Evolutionary conservation across 805 yeast species (phyloP), one percentile per base, ranked within the genome.

Genomic region (Yamadazyma nakazawae): DNA sequence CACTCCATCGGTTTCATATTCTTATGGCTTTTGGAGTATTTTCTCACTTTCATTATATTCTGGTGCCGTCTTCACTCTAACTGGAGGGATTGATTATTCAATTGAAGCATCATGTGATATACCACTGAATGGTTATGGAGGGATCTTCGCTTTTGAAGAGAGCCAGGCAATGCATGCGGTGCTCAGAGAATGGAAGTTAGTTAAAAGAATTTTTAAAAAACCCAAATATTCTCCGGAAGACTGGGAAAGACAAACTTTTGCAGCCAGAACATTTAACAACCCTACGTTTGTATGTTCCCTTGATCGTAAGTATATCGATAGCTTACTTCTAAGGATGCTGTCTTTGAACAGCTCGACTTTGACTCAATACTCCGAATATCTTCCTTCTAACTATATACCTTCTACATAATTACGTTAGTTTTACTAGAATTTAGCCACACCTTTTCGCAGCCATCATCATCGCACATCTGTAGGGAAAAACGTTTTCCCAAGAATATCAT

Each of bases 61-160:
- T 21, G 41, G 42, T 24, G 5, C 24, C 3, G 21, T 43, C 5
- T 26, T 34, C n/a, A 37, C 28, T 13, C 21, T 45, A 12, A 19
- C 31, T 12, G 42, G 17, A 4, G 43, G 40, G 3, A 7, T 39
- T 18, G 43, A 45, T 9, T 26, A 31, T 18, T 34, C 51, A 9
- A 40, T 43, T 1, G 47, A 45, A 13, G 53, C 47, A 6, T 26
- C 47, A 18, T 52, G 55, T 38, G 39, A 32, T 11, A 46, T 52
- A 9, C 55, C 55, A 16, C 37, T 32, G 13, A 46, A 46, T 1
- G 38, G 24, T 24, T 25, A 17, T 28, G 55, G 55, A 10, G 55
- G 50, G 8, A n/a, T 52, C 18, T 49, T 43, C 37, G 34, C 43
- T 16, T 52, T 49, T 34, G 53, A 49, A 32, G 42, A 37, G 5